These are phyloP conservation scores for Plenodomus lindquistii DNA, from an alignment of 2,329 filamentous ascomycete genomes.

Conservation along the genomic window DNA sequence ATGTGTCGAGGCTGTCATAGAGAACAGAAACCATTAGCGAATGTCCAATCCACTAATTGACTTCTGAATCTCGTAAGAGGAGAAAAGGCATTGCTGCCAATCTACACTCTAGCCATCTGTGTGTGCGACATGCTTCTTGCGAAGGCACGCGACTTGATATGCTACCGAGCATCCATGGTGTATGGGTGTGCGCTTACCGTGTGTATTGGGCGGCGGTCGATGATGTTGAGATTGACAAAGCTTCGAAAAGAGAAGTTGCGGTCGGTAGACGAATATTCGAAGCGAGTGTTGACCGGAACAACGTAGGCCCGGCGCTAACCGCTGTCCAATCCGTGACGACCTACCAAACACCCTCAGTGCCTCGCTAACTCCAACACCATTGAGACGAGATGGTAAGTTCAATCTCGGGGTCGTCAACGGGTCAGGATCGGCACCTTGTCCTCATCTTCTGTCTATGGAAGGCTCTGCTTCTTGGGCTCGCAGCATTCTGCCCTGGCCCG, in stretches of 20 bases:
- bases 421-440: conserved; percentile 10
- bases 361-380: conserved; percentile 2
- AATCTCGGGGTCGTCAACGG: neutral
- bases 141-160: conserved; percentile 37
- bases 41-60: conserved; percentile 72
- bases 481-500: conserved; percentile 59
- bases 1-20: conserved; percentile 92
- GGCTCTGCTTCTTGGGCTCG: conserved; percentile 64
- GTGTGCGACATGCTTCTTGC: conserved; percentile 35
- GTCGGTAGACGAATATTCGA: conserved; percentile 14
- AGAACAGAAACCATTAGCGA: conserved; percentile 99
- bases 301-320: conserved; percentile 19
- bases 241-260: conserved; percentile 14
- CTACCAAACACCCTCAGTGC: too few species aligned
- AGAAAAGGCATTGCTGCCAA: conserved; percentile 42
- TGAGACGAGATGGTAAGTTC: conserved; percentile 2
- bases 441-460: conserved; percentile 68
- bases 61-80: conserved; percentile 45
- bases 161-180: conserved; percentile 35
- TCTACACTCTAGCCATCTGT: conserved; percentile 46
- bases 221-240: conserved; percentile 36
- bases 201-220: conserved; percentile 41
- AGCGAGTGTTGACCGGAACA: conserved; percentile 20
- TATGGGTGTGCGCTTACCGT: conserved; percentile 43
- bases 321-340: conserved; percentile 19